These are phyloP conservation scores for Phytophthora colocasiae DNA, from an alignment of 352 stramenopile species.

Conservation along the genomic window DNA sequence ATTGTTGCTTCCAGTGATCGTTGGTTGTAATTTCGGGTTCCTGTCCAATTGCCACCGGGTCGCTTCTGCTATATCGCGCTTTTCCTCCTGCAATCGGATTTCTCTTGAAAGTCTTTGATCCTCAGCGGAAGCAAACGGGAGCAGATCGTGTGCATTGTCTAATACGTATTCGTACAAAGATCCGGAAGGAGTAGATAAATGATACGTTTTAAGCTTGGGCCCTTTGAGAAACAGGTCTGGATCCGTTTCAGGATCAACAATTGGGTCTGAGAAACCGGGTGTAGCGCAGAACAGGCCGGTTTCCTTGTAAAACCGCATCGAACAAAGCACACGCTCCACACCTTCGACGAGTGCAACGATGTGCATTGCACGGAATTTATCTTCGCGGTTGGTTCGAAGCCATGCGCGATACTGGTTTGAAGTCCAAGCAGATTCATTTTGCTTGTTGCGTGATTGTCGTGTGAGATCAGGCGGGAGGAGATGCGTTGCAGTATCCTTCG, in stretches of 20 bases:
- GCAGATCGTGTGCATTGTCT: conserved; percentile 64
- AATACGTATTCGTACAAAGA: conserved; percentile 66
- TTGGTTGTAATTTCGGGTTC: conserved; percentile 4
- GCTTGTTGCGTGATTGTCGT: conserved; percentile 28
- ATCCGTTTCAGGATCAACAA: conserved; percentile 44
- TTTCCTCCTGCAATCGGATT: conserved; percentile 54
- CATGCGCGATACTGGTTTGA: conserved; percentile 42
- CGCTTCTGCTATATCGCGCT: conserved; percentile 35
- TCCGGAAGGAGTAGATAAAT: conserved; percentile 34
- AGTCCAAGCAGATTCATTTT: conserved; percentile 31
- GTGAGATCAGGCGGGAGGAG: conserved; percentile 32
- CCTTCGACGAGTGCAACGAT: conserved; percentile 52
- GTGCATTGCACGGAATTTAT: conserved; percentile 70
- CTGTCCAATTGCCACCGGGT: conserved; percentile 39
- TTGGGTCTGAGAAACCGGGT: conserved; percentile 60
- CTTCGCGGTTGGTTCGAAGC: conserved; percentile 58
- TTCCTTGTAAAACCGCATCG: conserved; percentile 57
- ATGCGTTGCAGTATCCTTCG: conserved; percentile 21
- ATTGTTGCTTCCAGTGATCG: neutral
- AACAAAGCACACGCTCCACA: conserved; percentile 53
- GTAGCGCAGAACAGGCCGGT: conserved; percentile 60
- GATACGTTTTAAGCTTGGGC: conserved; percentile 57
- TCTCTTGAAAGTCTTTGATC: conserved; percentile 53
- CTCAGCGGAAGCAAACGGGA: conserved; percentile 43
- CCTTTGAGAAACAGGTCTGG: conserved; percentile 42